Base-by-base conservation (phyloP, 176 grass and related monocot species). In the Oryza longistaminata region DNA sequence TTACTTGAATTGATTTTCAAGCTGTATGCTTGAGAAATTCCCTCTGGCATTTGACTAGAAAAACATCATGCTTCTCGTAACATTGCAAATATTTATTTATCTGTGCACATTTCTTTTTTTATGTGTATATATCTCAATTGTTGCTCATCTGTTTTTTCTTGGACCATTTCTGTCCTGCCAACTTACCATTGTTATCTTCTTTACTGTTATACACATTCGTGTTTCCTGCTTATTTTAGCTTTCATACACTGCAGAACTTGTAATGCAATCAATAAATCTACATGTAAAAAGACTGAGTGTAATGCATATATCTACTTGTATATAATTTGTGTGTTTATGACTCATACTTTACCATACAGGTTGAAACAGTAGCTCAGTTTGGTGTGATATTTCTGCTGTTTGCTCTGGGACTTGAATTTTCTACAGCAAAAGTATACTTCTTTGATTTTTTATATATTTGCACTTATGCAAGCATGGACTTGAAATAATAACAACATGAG, bases 301-400 rank as follows among this genome's bases (percentile, higher is more conserved):
- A 12, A 83, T 12, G 34, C 68, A 19, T 46, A 33, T 53, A 48
- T 80, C 45, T 26, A 45, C n/a, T 27, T 64, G 8, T 68, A 26
- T 60, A 46, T 62, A 35, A 64, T 75, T 87, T 11, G 74, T 78
- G 9, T 52, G 31, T 66, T 39, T 79, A 52, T 53, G 70, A 44
- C 87, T 39, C 37, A 62, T 42, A 9, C 31, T 81, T 85, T 81
- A 64, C 19, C 16, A 46, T 89, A 71, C 86, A 99, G 97, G 97
- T 99, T 76, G 97, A 99, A 92, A 99, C 97, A 42, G 97, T 99
- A 55, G 97, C 97, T 11, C 97, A 99, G 76, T 99, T 99, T 96
- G 97, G 97, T 79, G 97, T 99, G 65, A 99, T 99, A 75, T 99
- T 99, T 91, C 97, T 99, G 35, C 88, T 99, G 61, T 99, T 99